These are phyloP conservation scores for Aspergillus novoparasiticus DNA, from an alignment of 2,329 filamentous ascomycete species.

Conservation along the genomic window DNA sequence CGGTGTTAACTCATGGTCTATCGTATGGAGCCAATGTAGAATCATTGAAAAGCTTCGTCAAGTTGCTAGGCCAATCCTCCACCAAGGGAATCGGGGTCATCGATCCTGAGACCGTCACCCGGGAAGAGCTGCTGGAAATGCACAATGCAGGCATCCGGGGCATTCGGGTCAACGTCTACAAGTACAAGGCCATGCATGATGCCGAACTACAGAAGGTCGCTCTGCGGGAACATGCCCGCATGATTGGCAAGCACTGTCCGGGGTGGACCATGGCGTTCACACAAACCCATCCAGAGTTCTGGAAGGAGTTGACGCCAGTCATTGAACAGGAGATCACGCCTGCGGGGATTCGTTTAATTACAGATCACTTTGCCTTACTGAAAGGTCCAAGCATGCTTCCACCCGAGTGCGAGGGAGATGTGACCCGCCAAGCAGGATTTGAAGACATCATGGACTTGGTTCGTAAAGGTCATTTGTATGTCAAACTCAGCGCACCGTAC, in stretches of 20 bases:
- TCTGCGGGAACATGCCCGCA: constrained; percentile 31
- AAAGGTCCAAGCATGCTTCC: constrained; percentile 39
- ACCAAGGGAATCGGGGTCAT: constrained; percentile 37
- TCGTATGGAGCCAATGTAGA: constrained; percentile 42
- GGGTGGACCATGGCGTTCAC: constrained; percentile 38
- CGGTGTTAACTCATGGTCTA: constrained; percentile 40
- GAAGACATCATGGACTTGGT: constrained; percentile 34
- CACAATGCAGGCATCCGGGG: constrained; percentile 34
- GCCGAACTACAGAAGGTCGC: constrained; percentile 37
- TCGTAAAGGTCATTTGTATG: constrained; percentile 34
- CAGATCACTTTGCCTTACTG: constrained; percentile 42
- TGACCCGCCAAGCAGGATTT: constrained; percentile 34
- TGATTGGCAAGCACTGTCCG: constrained; percentile 21
- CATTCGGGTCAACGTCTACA: constrained; percentile 41
- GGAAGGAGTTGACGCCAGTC: constrained; percentile 26
- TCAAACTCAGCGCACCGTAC: constrained; percentile 45
- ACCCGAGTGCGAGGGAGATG: constrained; percentile 20
- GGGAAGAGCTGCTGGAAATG: constrained; percentile 27
- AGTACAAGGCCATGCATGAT: constrained; percentile 41
- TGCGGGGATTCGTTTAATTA: constrained; percentile 31
- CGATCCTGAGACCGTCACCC: constrained; percentile 27
- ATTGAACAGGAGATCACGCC: constrained; percentile 24
- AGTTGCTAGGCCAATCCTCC: constrained; percentile 24
- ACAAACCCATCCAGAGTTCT: constrained; percentile 34
- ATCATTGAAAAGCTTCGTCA: constrained; percentile 36